Percentiles rank a stretch among this genome's conserved stretches.
Conservation (phyloP, 2,329 filamentous ascomycete genomes). For the Colletotrichum tofieldiae region DNA sequence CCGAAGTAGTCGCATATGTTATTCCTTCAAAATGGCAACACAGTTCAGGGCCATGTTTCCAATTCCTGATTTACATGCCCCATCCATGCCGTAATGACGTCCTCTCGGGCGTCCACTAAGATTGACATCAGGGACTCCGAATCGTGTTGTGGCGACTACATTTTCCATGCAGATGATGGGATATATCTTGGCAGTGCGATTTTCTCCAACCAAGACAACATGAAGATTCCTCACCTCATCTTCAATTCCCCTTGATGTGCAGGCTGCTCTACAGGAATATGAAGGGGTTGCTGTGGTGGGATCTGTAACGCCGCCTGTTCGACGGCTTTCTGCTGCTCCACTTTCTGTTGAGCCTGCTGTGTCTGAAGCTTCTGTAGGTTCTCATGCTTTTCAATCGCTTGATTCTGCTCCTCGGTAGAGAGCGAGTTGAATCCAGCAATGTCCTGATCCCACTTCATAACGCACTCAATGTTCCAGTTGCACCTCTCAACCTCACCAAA, state of each 20-base stretch:
- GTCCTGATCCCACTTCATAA: constrained; percentile 76
- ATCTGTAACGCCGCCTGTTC: constrained; percentile 2
- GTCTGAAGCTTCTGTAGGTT: constrained; percentile 45
- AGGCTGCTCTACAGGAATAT: neutral
- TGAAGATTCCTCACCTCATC: neutral
- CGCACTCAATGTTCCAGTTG: constrained; percentile 78
- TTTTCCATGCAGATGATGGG: neutral
- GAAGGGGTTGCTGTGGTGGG: constrained; percentile 16
- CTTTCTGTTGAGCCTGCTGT: constrained; percentile 51
- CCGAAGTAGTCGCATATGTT: neutral
- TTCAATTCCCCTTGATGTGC: constrained; percentile 24
- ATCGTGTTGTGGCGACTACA: too few species aligned
- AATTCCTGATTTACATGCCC: neutral
- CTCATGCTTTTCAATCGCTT: constrained; percentile 57
- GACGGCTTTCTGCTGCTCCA: constrained; percentile 47
- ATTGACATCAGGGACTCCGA: neutral
- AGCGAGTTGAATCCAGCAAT: constrained; percentile 73
- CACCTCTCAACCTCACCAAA: constrained; percentile 80
- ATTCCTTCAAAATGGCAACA: too few species aligned
- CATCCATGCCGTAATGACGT: neutral
- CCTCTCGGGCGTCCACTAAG: neutral
- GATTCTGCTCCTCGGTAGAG: constrained; percentile 72
- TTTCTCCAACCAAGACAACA: too few species aligned
- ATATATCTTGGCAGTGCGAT: neutral
- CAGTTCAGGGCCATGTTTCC: neutral